phyloP scores from a whole-genome alignment of 805 yeast genomes.

The Naumovozyma castellii region DNA sequence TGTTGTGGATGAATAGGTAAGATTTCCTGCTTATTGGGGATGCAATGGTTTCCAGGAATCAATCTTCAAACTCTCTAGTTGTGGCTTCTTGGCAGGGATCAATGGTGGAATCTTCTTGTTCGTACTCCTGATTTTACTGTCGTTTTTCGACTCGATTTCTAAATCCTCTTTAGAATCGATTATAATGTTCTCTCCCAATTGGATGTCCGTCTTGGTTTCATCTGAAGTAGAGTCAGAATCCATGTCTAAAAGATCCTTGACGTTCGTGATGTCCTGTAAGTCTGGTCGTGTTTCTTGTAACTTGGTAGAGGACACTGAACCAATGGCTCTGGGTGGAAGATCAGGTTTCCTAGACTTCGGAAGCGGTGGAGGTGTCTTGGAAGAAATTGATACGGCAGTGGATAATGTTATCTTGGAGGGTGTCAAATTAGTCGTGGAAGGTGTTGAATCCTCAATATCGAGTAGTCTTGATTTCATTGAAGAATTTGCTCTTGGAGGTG shows the following conservation, averaged over 20 bases:
- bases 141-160: background rate
- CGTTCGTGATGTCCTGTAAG: too few species aligned
- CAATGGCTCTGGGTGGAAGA: background rate
- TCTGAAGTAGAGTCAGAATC: background rate
- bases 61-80: constrained; percentile 24
- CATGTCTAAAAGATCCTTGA: background rate
- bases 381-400: too few species aligned
- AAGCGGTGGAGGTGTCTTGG: background rate
- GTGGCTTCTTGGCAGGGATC: constrained; percentile 25
- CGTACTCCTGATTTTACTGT: background rate
- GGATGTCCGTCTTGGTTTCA: background rate
- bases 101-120: constrained; percentile 19
- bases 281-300: too few species aligned
- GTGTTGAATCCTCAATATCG: too few species aligned
- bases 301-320: too few species aligned
- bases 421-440: too few species aligned
- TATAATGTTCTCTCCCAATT: background rate
- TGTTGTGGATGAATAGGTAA: too few species aligned
- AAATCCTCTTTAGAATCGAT: background rate
- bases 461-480: background rate
- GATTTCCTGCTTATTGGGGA: too few species aligned
- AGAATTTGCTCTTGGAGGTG: background rate
- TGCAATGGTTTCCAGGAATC: constrained; percentile 44
- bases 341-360: background rate
- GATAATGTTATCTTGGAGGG: too few species aligned